Base-by-base conservation (phyloP, 2,329 filamentous ascomycete species). In the Exophiala alcalophila region DNA sequence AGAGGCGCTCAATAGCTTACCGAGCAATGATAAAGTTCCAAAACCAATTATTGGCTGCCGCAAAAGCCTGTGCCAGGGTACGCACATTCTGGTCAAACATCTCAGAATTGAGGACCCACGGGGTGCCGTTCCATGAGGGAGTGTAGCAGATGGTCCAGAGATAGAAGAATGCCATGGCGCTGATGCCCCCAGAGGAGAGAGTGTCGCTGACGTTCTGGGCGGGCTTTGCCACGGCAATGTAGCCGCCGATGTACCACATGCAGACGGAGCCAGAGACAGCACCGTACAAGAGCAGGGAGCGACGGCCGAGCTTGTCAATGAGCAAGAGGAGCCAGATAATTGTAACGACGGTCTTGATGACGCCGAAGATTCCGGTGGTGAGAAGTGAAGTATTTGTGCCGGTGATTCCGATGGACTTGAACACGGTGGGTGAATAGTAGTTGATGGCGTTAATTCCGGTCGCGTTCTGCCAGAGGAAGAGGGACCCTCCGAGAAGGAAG, bases 401-500 rank as follows among this genome's bases (percentile, higher is more conserved):
- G 1, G 64, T 72, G 10, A 85, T 67, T 10, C 82, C 81, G 27
- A 86, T 76, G 9, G 72, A 76, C 47, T 73, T 74, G 70, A 88
- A 86, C 7, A 87, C 76, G 0, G 77, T 83, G 0, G 83, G 83
- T 1, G 70, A 74, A 63, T 83, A 86, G 66, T 87, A 88, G 68
- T 87, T 88, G 67, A 86, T 82, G 14, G 84, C 83, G 54, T 57
- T 57, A 67, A 88, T 88, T 2, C 84, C 84, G 3, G 69, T 74
- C 35, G 81, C 81, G 56, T 91, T 91, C 64, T 91, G 86, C 74
- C 81, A 88, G 39, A 90, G 68, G 70, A 90, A 90, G 14, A 91
- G 72, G 57, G 85, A 76, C 41, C 77, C 76, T 32, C 85, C 85
- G 8, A 90, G 72, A 61, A 86, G 77, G 65, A 91, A 81, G 28